Conservation (phyloP, 2,329 filamentous ascomycete genomes). For the Fusarium sp. region DNA sequence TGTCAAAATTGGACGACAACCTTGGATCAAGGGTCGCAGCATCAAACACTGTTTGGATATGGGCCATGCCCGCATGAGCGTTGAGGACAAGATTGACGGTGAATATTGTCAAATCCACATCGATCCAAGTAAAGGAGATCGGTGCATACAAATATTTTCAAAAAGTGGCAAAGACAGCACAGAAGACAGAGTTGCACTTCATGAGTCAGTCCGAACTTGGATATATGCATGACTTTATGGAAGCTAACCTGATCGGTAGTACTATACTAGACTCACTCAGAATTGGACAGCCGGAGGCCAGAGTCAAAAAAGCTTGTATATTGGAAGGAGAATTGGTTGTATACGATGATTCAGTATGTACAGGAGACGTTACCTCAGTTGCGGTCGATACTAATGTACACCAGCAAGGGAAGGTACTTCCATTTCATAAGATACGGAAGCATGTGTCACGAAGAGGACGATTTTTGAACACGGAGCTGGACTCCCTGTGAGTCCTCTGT, state of each 20-base stretch:
- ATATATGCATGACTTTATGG: background rate
- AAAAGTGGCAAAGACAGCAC: slow-evolving; percentile 95
- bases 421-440: slow-evolving; percentile 86
- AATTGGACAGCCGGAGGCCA: slow-evolving; percentile 69
- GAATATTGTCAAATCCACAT: slow-evolving; percentile 93
- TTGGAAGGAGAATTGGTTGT: slow-evolving; percentile 87
- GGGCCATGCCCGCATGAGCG: slow-evolving; percentile 71
- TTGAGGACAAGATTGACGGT: slow-evolving; percentile 87
- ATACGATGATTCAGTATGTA: slow-evolving; percentile 72
- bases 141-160: slow-evolving; percentile 83
- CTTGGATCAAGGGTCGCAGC: slow-evolving; percentile 74
- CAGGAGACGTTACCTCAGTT: background rate
- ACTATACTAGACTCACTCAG: slow-evolving; percentile 74
- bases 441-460: slow-evolving; percentile 80
- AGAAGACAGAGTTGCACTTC: slow-evolving; percentile 72
- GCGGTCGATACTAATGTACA: slow-evolving; percentile 20
- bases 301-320: slow-evolving; percentile 75
- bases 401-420: slow-evolving; percentile 71
- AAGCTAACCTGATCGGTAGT: slow-evolving; percentile 48
- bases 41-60: slow-evolving; percentile 81
- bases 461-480: slow-evolving; percentile 74
- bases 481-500: slow-evolving; percentile 70
- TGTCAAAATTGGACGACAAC: slow-evolving; percentile 73
- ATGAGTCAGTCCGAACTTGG: slow-evolving; percentile 58
- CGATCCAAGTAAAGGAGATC: slow-evolving; percentile 67